phyloP scores from a whole-genome alignment of 1,139 yeast species.

The Blastobotrys petasosporus region DNA sequence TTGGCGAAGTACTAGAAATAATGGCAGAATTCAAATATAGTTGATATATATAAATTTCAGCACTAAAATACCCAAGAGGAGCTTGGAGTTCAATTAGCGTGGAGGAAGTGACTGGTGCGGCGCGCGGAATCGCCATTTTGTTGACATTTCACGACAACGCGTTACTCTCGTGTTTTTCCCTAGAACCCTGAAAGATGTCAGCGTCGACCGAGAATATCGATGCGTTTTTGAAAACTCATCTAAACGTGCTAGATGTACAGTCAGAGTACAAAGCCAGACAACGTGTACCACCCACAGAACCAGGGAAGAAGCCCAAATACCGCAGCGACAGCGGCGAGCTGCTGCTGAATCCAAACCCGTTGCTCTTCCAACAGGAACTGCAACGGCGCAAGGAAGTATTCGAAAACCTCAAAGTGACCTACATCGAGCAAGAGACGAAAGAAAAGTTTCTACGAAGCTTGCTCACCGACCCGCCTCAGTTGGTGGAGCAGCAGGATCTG shows the following conservation, averaged over 20 bases:
- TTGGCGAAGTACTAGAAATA: no score
- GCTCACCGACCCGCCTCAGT: conserved; percentile 34
- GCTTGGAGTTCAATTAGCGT: no score
- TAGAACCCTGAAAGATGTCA: no score
- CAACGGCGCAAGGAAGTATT: conserved; percentile 36
- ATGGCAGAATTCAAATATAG: no score
- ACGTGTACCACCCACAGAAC: conserved; percentile 11
- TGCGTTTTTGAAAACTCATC: conserved; percentile 7
- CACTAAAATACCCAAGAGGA: no score
- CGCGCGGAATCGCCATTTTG: no score
- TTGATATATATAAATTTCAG: no score
- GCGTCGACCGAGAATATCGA: no score
- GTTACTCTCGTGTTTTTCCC: no score
- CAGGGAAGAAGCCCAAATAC: conserved; percentile 14
- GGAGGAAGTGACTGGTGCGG: no score
- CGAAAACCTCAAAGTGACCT: conserved; percentile 51
- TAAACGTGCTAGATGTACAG: conserved; percentile 17
- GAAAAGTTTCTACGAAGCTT: conserved; percentile 47
- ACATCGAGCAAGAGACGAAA: conserved; percentile 62
- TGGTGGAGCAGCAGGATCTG: conserved; percentile 32
- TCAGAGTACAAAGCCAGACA: conserved; percentile 15
- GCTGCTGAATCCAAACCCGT: conserved; percentile 21
- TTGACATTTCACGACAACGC: no score
- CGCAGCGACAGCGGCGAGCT: conserved; percentile 16
- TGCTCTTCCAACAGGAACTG: conserved; percentile 26